Evolutionary conservation across 1,284 basidiomycete genomes (phyloP), one percentile per base, ranked within the genome.

Genomic region (Papiliotrema terrestris): DNA sequence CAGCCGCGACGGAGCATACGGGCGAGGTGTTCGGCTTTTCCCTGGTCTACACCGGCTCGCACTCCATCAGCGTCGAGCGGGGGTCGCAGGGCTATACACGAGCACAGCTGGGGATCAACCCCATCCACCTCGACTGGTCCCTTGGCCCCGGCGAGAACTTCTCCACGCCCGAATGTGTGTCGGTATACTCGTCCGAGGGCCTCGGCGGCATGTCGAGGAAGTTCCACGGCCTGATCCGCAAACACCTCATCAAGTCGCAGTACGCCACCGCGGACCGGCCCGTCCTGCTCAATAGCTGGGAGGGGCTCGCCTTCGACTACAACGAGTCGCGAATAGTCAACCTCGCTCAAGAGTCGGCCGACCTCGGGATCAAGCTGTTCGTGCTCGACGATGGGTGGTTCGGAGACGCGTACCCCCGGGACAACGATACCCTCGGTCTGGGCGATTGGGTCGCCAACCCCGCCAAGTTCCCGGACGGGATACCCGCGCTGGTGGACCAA

Each of bases 351-450:
- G 46, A 44, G 3, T 62, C 61, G 11, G 61, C 59, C 2, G 54
- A 59, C 13, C 49, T 68, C 20, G 68, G 68, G 2, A 58, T 69
- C 39, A 60, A 62, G 53, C 50, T 69, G 35, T 69, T 71, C 47
- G 68, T 72, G 41, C 62, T 72, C 56, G 70, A 72, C 44, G 70
- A 71, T 49, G 70, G 70, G 8, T 72, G 70, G 70, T 72, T 71
- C 49, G 70, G 70, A 2, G 49, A 54, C 49, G 65, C 64, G 49
- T 55, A 70, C 48, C 62, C 68, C 37, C 55, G 69, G 29, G n/a
- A 49, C 8, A 37, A 46, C 38, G 67, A 68, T 55, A 23, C 52
- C 14, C 56, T 59, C 14, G 68, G 66, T 1, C 51, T 72, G 8
- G 70, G 70, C 1, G 69, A 72, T 50, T 72, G 69, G 69, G 58